Conservation (phyloP, 2,329 filamentous ascomycete genomes). For the Cercospora zeina region DNA sequence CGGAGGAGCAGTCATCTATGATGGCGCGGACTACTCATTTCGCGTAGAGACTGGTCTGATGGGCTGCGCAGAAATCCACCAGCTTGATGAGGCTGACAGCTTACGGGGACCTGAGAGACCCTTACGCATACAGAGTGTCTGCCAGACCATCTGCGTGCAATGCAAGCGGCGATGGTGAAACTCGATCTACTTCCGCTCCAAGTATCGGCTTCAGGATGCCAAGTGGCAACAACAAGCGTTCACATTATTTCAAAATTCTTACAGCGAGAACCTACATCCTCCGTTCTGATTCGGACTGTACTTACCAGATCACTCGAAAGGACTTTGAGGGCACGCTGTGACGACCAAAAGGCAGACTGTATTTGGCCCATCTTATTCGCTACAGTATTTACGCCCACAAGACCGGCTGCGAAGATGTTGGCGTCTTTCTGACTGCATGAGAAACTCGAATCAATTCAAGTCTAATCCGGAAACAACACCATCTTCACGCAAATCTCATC, state of each 20-base stretch:
- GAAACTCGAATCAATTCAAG: neutral
- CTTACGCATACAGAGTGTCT: neutral
- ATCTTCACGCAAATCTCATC: neutral
- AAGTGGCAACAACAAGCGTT: too few species aligned
- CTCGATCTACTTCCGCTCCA: neutral
- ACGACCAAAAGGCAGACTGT: neutral
- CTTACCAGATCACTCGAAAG: too few species aligned
- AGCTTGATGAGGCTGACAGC: neutral
- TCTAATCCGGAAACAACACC: neutral
- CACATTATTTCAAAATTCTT: too few species aligned
- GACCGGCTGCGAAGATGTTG: neutral
- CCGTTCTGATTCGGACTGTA: too few species aligned
- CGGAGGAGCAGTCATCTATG: constrained; percentile 24
- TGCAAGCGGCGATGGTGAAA: neutral
- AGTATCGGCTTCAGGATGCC: too few species aligned
- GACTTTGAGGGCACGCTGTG: neutral
- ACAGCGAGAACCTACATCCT: too few species aligned
- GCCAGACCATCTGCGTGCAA: neutral
- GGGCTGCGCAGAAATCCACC: neutral
- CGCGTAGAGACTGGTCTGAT: neutral
- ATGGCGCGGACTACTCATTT: neutral
- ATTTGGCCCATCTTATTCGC: neutral
- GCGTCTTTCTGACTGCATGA: neutral
- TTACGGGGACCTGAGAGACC: neutral
- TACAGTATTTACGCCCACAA: neutral